A percentile compares a stretch with the other conserved stretches of the same genome.
phyloP scores from a whole-genome alignment of 2,329 filamentous ascomycete species.

The Pseudogymnoascus sp. region DNA sequence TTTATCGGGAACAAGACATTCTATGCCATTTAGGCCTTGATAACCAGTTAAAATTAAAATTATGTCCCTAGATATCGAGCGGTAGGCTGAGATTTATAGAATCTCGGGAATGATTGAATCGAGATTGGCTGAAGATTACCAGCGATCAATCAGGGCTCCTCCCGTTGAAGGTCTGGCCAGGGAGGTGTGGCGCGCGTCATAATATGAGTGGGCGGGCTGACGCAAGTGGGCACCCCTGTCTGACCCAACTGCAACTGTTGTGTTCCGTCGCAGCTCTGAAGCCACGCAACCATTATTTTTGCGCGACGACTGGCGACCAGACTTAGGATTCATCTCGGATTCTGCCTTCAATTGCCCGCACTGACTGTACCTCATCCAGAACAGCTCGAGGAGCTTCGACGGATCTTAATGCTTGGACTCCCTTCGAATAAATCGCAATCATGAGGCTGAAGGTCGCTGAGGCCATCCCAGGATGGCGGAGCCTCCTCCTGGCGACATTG shows the following conservation, averaged over 20 bases:
- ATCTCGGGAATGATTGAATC: not conserved
- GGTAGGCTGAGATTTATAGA: not conserved
- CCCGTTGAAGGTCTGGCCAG: constrained; percentile 1
- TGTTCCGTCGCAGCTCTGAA: constrained; percentile 4
- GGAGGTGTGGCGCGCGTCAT: not conserved
- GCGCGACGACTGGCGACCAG: not conserved
- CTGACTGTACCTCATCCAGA: not conserved
- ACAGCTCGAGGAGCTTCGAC: constrained; percentile 9
- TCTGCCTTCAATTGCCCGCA: not conserved
- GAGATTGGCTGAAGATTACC: not conserved
- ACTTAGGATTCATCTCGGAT: not conserved
- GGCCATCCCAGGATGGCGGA: constrained; percentile 23
- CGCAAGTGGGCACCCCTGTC: constrained; percentile 5
- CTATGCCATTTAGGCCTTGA: not conserved
- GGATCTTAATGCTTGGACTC: constrained; percentile 25
- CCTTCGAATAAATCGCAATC: constrained; percentile 18
- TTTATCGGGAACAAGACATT: not conserved
- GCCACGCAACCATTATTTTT: constrained; percentile 7
- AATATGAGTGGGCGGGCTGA: constrained; percentile 1
- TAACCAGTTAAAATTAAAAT: not conserved
- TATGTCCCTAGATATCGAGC: not conserved
- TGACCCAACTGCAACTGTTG: not conserved
- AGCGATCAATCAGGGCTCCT: not conserved
- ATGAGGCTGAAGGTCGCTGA: constrained; percentile 25
- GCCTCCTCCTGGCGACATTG: constrained; percentile 23